These are phyloP conservation scores for Mycena venus DNA, from an alignment of 768 basidiomycete species.

Conservation along the genomic window DNA sequence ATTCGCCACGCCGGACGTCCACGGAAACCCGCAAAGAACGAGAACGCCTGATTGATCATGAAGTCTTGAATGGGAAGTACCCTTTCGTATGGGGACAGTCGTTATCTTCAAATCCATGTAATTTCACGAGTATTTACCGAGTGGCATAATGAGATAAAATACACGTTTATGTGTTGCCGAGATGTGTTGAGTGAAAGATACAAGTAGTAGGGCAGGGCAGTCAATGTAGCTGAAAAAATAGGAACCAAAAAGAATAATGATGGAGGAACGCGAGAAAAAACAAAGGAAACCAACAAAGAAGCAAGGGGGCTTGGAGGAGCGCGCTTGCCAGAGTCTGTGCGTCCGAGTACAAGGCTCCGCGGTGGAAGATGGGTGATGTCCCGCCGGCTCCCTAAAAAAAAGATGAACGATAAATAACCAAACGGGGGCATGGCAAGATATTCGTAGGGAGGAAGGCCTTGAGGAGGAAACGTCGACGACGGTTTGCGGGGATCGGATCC, in stretches of 20 bases:
- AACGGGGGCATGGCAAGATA: slow-evolving; percentile 30
- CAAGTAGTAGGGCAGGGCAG: slow-evolving; percentile 21
- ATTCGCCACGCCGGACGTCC: too few species aligned
- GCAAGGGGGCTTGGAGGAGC: slow-evolving; percentile 24
- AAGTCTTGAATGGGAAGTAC: too few species aligned
- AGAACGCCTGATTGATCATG: too few species aligned
- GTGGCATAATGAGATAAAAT: slow-evolving; percentile 34
- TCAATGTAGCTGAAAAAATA: slow-evolving; percentile 18
- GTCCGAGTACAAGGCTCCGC: slow-evolving; percentile 14
- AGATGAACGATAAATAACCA: slow-evolving; percentile 28
- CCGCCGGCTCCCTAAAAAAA: slow-evolving; percentile 27
- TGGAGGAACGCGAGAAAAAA: background rate
- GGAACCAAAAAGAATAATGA: slow-evolving; percentile 1
- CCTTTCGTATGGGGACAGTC: too few species aligned
- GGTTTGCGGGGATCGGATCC: slow-evolving; percentile 23
- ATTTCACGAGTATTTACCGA: slow-evolving; percentile 30
- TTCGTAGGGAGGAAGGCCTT: slow-evolving; percentile 20
- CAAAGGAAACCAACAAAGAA: slow-evolving; percentile 22
- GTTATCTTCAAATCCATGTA: slow-evolving; percentile 24
- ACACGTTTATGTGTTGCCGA: slow-evolving; percentile 30
- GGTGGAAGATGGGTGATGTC: background rate
- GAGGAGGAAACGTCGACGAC: slow-evolving; percentile 17
- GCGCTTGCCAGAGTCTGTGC: slow-evolving; percentile 26
- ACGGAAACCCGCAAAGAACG: too few species aligned
- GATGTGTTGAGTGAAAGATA: slow-evolving; percentile 28